Percentiles rank a stretch among this genome's conserved stretches.
Evolutionary conservation across 179 eudicot genomes (phyloP).

Genomic region (Silene coronaria): DNA sequence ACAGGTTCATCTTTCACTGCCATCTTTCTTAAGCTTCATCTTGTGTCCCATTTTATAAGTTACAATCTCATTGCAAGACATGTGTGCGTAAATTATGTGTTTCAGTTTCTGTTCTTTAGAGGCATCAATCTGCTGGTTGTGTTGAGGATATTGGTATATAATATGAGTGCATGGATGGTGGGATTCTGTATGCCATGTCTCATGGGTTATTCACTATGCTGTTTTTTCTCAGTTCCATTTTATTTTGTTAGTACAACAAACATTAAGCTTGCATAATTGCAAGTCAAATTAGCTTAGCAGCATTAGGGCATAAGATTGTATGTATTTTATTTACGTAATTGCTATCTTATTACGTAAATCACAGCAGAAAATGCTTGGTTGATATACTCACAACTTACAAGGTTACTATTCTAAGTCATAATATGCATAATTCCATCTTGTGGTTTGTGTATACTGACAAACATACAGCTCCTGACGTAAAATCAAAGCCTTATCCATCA

Average conservation of each 20-base stretch:
- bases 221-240: neutral
- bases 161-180: neutral
- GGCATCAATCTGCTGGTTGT: neutral
- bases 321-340: too few relatives aligned
- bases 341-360: too few relatives aligned
- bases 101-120: neutral
- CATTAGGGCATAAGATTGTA: neutral
- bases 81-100: constrained; percentile 3
- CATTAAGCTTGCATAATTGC: neutral
- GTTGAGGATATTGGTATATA: neutral
- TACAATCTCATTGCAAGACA: neutral
- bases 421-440: neutral
- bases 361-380: too few relatives aligned
- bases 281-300: neutral
- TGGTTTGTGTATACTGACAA: neutral
- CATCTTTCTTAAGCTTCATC: neutral
- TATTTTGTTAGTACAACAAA: neutral
- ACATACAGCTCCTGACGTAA: neutral
- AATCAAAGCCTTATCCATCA: constrained; percentile 1
- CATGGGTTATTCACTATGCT: neutral
- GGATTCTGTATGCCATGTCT: neutral
- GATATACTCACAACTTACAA: too few relatives aligned
- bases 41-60: neutral
- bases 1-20: neutral
- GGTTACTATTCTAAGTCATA: too few relatives aligned